Percentiles rank a stretch among this genome's conserved stretches.
Evolutionary conservation across 306 rosid genomes (phyloP).

Genomic region (Herpetospermum pedunculosum): DNA sequence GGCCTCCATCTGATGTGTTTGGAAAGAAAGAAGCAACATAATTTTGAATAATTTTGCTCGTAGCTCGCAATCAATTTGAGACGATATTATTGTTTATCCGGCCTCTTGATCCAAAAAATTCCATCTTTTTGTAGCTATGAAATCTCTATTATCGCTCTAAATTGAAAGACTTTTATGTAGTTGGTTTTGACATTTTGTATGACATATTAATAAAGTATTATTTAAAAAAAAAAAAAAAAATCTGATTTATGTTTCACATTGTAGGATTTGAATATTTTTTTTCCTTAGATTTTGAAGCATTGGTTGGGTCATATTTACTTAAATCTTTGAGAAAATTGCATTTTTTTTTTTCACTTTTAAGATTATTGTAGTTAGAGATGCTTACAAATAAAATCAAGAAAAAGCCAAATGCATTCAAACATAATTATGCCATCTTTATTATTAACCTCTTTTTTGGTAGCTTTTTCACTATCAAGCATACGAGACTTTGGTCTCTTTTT

Average conservation of each 20-base stretch:
- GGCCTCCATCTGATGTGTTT: too few species aligned
- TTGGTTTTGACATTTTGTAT: too few species aligned
- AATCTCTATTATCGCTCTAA: too few species aligned
- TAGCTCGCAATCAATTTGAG: too few species aligned
- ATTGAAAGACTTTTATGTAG: too few species aligned
- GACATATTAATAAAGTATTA: too few species aligned
- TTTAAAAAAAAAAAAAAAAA: too few species aligned
- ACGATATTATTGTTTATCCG: too few species aligned
- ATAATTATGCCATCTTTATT: slow-evolving; percentile 7
- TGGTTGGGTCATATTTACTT: background rate
- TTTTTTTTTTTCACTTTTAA: background rate
- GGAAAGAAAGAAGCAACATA: too few species aligned
- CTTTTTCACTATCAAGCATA: slow-evolving; percentile 3
- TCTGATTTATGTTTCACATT: background rate
- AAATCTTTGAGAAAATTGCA: background rate
- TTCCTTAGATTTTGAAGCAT: background rate
- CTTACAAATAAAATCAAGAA: background rate
- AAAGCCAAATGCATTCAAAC: slow-evolving; percentile 5
- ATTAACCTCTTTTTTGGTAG: background rate
- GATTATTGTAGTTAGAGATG: background rate
- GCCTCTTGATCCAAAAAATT: too few species aligned
- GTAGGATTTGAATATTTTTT: background rate
- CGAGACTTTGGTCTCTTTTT: slow-evolving; percentile 1
- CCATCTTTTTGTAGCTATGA: too few species aligned
- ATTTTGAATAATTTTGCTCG: too few species aligned